These are phyloP conservation scores for Canariomyces notabilis DNA, from an alignment of 2,329 filamentous ascomycete genomes.

Conservation along the genomic window DNA sequence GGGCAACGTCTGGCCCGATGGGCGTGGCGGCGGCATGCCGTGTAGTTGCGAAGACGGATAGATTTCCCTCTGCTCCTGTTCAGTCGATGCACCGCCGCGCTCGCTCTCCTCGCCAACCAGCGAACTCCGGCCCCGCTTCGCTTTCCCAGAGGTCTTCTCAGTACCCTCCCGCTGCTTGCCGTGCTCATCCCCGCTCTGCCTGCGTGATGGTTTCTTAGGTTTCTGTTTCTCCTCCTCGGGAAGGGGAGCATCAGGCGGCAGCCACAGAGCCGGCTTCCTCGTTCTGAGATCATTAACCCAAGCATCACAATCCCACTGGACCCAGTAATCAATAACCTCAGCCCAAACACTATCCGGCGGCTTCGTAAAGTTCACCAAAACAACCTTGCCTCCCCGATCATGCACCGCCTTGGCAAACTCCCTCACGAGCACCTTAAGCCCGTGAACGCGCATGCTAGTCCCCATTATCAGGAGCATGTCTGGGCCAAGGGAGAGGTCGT, in stretches of 20 bases:
- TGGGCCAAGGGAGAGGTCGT: constrained; percentile 59
- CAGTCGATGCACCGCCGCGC: not conserved
- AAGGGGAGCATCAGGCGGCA: constrained; percentile 39
- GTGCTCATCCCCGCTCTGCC: constrained; percentile 15
- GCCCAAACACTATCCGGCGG: constrained; percentile 68
- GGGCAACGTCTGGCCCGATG: constrained; percentile 4
- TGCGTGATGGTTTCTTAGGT: constrained; percentile 27
- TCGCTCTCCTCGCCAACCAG: constrained; percentile 20
- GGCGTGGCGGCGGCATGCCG: constrained; percentile 3
- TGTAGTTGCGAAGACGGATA: not conserved
- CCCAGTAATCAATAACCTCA: constrained; percentile 68
- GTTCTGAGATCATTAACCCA: constrained; percentile 62
- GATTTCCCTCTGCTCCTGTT: not conserved
- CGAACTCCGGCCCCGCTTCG: constrained; percentile 16
- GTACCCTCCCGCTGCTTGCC: constrained; percentile 15
- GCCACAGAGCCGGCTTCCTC: constrained; percentile 56
- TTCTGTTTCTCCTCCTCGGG: constrained; percentile 39
- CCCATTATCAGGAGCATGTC: constrained; percentile 66
- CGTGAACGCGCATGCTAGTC: constrained; percentile 66
- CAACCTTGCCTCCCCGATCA: constrained; percentile 60
- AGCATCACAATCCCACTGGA: constrained; percentile 69
- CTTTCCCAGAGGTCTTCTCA: constrained; percentile 19
- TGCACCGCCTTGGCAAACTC: constrained; percentile 70
- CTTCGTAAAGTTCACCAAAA: constrained; percentile 70
- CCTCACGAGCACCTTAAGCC: constrained; percentile 63